Evolutionary conservation across 441 rosid genomes (phyloP).

Genomic region (Pelargonium citronellum): DNA sequence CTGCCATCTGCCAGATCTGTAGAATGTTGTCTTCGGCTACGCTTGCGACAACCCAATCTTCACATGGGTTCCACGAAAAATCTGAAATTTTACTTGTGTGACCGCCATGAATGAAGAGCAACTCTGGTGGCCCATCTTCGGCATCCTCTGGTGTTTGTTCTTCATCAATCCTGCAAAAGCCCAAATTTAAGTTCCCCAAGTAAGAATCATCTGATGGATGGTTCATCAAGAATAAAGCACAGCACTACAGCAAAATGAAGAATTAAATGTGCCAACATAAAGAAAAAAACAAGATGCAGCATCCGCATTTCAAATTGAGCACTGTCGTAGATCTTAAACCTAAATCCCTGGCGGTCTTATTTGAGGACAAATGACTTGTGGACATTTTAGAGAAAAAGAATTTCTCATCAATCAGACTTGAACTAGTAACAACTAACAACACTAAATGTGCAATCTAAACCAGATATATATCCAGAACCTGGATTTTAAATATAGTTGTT

Average conservation of each 20-base stretch:
- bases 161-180: conserved; percentile 68
- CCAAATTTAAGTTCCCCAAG: background rate
- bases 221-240: no score
- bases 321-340: no score
- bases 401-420: background rate
- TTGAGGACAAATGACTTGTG: no score
- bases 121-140: conserved; percentile 94
- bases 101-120: conserved; percentile 94
- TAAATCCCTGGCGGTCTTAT: no score
- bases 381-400: no score
- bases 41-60: conserved; percentile 92
- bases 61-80: conserved; percentile 97
- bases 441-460: background rate
- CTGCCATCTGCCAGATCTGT: conserved; percentile 99
- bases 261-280: no score
- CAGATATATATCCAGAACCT: background rate
- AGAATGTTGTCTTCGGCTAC: conserved; percentile 98
- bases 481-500: background rate
- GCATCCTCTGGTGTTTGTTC: conserved; percentile 92
- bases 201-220: background rate
- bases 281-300: no score
- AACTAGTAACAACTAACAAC: background rate
- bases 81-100: conserved; percentile 96
- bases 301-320: no score
- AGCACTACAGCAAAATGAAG: no score